These are phyloP conservation scores for Pterulicium gracile DNA, from an alignment of 1,284 basidiomycete genomes.

Conservation along the genomic window DNA sequence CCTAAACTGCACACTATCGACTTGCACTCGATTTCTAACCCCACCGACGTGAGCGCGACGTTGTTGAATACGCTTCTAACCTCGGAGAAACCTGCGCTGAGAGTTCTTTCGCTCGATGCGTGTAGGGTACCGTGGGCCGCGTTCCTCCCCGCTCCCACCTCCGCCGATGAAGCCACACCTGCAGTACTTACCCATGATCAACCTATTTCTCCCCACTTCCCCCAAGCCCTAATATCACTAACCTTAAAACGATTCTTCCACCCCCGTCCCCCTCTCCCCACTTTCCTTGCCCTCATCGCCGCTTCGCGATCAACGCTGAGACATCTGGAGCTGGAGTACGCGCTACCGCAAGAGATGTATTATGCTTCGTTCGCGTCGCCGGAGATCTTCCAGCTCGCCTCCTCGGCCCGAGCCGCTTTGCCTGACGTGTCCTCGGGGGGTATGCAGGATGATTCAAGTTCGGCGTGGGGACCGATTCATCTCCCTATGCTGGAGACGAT, in stretches of 20 bases:
- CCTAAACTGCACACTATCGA: no score
- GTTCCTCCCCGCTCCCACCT: not conserved
- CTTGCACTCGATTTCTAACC: not conserved
- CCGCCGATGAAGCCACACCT: no score
- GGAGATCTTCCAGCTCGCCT: no score
- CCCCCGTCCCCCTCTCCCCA: not conserved
- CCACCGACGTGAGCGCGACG: not conserved
- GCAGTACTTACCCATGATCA: not conserved
- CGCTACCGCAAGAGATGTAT: not conserved
- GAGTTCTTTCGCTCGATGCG: not conserved
- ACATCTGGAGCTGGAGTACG: not conserved
- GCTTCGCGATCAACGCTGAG: not conserved
- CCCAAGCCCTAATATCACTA: no score
- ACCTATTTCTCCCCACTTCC: not conserved
- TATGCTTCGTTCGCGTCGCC: not conserved
- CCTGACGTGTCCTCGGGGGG: no score
- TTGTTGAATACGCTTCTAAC: not conserved
- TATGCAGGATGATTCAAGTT: no score
- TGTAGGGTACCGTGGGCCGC: not conserved
- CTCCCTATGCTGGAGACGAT: no score
- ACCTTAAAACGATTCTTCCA: not conserved
- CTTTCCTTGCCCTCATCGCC: not conserved
- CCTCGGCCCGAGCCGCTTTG: no score
- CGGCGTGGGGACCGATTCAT: no score
- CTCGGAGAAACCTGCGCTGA: not conserved